Conservation (phyloP, 176 grass and related monocot species). For the Aegilops sharonensis region DNA sequence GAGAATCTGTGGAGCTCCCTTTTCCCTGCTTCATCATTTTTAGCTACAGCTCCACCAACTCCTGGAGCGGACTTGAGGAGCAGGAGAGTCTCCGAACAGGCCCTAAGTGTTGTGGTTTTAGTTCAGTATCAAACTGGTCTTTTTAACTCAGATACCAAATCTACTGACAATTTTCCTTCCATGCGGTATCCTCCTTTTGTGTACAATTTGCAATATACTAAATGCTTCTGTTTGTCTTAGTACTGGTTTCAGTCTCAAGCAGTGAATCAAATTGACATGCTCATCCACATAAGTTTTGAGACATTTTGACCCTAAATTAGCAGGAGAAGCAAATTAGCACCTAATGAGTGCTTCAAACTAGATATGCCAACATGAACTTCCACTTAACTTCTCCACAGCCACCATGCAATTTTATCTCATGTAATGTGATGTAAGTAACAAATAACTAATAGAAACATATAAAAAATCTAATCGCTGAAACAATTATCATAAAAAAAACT, state of each 20-base stretch:
- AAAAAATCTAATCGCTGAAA: background rate
- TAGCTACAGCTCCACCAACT: no score
- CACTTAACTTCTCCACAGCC: background rate
- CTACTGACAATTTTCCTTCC: background rate
- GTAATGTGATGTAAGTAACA: background rate
- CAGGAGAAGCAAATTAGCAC: background rate
- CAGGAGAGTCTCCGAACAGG: no score
- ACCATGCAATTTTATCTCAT: background rate
- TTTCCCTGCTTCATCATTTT: no score
- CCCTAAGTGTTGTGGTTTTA: no score
- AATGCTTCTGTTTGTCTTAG: background rate
- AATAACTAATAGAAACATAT: background rate
- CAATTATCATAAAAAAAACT: constrained; percentile 28
- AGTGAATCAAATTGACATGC: constrained; percentile 5
- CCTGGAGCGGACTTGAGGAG: no score
- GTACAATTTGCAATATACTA: background rate
- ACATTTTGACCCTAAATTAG: background rate
- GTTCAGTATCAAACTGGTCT: background rate
- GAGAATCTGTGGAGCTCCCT: no score
- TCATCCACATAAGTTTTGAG: background rate
- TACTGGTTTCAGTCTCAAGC: background rate
- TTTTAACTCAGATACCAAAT: constrained; percentile 10
- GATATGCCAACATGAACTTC: constrained; percentile 14
- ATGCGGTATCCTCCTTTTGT: background rate
- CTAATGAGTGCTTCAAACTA: background rate